Percentiles rank a stretch among this genome's conserved stretches.
Evolutionary conservation across 2,329 filamentous ascomycete species (phyloP).

Genomic region (Tolypocladium cylindrosporum): DNA sequence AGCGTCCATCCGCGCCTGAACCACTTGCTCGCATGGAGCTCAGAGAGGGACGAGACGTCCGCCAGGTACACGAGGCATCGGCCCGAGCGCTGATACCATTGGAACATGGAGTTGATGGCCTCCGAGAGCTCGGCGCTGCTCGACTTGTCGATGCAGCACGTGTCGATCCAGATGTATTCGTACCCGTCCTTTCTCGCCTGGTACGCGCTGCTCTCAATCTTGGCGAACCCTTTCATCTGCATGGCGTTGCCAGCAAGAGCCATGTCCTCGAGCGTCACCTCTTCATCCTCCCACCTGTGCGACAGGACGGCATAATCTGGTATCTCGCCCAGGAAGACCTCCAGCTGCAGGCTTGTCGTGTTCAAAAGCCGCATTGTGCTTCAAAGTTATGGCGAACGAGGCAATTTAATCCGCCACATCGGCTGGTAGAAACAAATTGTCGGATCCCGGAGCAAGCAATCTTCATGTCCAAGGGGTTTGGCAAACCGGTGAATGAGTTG

Average conservation of each 20-base stretch:
- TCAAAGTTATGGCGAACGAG: neutral
- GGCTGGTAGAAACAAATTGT: neutral
- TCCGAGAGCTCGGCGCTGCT: constrained; percentile 14
- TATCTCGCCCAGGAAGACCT: constrained; percentile 2
- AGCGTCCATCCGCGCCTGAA: constrained; percentile 11
- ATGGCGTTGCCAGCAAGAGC: neutral
- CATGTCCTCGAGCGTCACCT: constrained; percentile 15
- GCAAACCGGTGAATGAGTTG: neutral
- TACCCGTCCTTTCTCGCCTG: constrained; percentile 10
- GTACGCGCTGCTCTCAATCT: constrained; percentile 6
- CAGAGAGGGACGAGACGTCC: constrained; percentile 3
- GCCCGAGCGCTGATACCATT: constrained; percentile 13
- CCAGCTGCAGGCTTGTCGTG: neutral
- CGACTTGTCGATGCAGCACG: constrained; percentile 16
- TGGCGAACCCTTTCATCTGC: constrained; percentile 10
- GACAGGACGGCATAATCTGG: constrained; percentile 19
- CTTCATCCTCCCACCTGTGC: constrained; percentile 16
- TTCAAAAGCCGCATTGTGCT: constrained; percentile 2
- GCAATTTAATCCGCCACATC: neutral
- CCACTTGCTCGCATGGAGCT: constrained; percentile 11
- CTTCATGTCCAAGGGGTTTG: neutral
- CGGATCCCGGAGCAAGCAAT: neutral
- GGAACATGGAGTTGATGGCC: constrained; percentile 16
- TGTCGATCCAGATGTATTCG: constrained; percentile 16
- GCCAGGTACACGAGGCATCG: constrained; percentile 15